Conservation (phyloP, 148 eudicot species). For the Beta vulgaris region DNA sequence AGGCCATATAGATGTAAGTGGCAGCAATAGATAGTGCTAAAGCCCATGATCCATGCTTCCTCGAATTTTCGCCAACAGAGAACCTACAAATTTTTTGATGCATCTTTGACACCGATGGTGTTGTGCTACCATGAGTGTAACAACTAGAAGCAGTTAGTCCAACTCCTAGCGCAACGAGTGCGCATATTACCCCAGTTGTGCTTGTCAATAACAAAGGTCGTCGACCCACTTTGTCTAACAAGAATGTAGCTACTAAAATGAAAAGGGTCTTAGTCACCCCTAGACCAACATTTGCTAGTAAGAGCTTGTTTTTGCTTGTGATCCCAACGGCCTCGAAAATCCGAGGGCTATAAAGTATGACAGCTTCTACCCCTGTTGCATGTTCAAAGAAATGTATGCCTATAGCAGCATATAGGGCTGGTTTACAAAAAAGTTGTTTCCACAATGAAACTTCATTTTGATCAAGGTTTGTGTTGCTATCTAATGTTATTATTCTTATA, state of each 20-base stretch:
- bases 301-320: conserved; percentile 29
- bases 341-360: conserved; percentile 62
- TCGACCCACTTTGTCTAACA: conserved; percentile 61
- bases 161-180: conserved; percentile 40
- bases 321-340: conserved; percentile 73
- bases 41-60: conserved; percentile 43
- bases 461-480: conserved; percentile 8
- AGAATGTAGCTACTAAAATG: conserved; percentile 37
- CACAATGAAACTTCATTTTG: conserved; percentile 34
- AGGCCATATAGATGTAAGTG: conserved; percentile 45
- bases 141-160: conserved; percentile 32
- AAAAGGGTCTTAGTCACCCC: conserved; percentile 49
- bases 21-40: conserved; percentile 40
- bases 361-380: conserved; percentile 76
- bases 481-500: conserved; percentile 34
- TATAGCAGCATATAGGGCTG: conserved; percentile 51
- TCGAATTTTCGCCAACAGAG: conserved; percentile 31
- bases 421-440: conserved; percentile 52
- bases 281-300: conserved; percentile 58
- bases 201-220: conserved; percentile 53
- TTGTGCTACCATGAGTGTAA: neutral
- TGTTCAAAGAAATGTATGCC: conserved; percentile 85
- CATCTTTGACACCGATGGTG: neutral
- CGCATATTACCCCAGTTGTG: conserved; percentile 38
- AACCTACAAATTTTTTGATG: conserved; percentile 15